Evolutionary conservation across 768 basidiomycete genomes (phyloP), one percentile per base, ranked within the genome.

Genomic region (Chalciporus piperatus): DNA sequence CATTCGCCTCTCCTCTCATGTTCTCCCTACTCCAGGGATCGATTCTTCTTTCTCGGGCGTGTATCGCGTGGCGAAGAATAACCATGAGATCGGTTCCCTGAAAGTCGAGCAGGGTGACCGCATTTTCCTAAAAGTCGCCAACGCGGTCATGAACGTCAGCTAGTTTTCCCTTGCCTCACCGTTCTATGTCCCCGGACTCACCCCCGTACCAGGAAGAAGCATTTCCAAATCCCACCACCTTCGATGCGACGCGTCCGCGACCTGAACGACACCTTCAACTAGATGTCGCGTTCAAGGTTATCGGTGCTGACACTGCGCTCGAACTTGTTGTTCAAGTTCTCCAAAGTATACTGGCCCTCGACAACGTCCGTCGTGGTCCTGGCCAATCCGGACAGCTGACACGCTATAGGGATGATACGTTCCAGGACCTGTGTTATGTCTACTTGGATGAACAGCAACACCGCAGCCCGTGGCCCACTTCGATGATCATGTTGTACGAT

Each of bases 1-100:
- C 6, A 16, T 12, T 23, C 4, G 40, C 23, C 23, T 12, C 4
- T 35, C 4, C 51, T n/a, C 49, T 63, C n/a, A 64, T 37, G 12
- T n/a, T 13, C 25, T 6, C 48, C 1, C 9, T 32, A 9, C 46
- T 8, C n/a, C 47, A 90, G 87, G 89, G 46, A 73, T 89, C 44
- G 84, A 86, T 39, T 87, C 89, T 11, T 77, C 83, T 3, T 84
- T 91, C 73, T 77, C 76, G 46, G 88, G 89, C 48, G 78, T 80
- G 25, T 83, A 78, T 60, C 86, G 85, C 45, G 64, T 78, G 47
- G 76, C 80, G 0, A 65, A 76, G 43, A 73, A 72, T 43, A 75
- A 82, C 32, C 72, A 75, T 27, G 59, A 65, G 0, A 58, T 84
- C 28, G 74, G 74, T 52, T 71, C 69, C 3, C 62, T 76, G 12